These are phyloP conservation scores for Alternaria solani DNA, from an alignment of 2,329 filamentous ascomycete genomes.

Conservation along the genomic window DNA sequence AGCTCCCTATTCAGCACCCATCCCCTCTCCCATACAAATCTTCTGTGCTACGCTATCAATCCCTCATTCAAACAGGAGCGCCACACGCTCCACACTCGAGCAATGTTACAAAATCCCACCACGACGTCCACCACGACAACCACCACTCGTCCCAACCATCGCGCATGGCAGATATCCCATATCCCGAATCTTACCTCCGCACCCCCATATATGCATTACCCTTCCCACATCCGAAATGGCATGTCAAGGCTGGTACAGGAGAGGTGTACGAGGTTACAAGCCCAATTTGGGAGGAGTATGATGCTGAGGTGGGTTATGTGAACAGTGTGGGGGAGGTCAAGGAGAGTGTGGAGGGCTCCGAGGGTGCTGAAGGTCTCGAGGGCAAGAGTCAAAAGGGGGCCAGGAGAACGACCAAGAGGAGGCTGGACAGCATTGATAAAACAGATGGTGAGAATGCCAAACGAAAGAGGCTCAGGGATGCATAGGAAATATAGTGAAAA, in stretches of 20 bases:
- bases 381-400: neutral
- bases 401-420: conserved; percentile 1
- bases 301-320: neutral
- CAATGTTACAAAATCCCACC: no score
- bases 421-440: neutral
- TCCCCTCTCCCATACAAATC: neutral
- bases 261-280: conserved; percentile 12
- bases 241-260: conserved; percentile 7
- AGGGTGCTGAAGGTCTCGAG: neutral
- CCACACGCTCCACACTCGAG: neutral
- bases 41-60: neutral
- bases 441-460: neutral
- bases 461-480: neutral
- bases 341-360: conserved; percentile 14
- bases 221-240: conserved; percentile 27
- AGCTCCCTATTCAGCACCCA: neutral
- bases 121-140: no score
- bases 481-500: neutral
- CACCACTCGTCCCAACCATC: neutral
- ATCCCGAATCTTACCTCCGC: conserved; percentile 21
- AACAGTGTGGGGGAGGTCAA: conserved; percentile 12
- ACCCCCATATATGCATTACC: conserved; percentile 18
- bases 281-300: conserved; percentile 23
- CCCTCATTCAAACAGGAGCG: neutral
- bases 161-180: conserved; percentile 10